Base-by-base conservation (phyloP, 768 basidiomycete genomes). In the Xerocomellus chrysenteron region DNA sequence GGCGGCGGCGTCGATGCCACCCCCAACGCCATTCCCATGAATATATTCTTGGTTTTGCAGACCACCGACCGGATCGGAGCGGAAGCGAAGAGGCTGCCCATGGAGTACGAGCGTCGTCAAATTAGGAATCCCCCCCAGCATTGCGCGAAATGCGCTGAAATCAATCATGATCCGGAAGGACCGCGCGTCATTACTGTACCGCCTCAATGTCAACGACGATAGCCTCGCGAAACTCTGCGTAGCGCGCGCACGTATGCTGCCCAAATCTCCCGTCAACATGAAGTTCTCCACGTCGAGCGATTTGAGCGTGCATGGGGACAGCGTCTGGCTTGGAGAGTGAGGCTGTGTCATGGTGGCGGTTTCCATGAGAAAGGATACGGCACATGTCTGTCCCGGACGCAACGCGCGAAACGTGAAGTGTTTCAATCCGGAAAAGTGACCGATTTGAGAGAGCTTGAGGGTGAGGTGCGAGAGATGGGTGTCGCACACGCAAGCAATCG, bases 261-360 rank as follows among this genome's bases (percentile, higher is more conserved):
- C 32, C 3, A 59, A 39, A 36, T 68, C 68, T 11, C 66, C 68
- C 0, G 64, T 50, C 40, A 69, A 37, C 50, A 47, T 58, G 17
- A 72, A 62, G 54, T 70, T 70, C 47, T 70, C 70, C 9, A 48
- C 70, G 7, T 70, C 69, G 11, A 70, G 57, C 16, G 68, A 65
- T 59, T 61, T 66, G 32, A 72, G 65, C 40, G 52, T 45, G 45
- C 60, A 62, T 5, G 56, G 44, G 21, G 62, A 36, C 8, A 36
- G 14, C 0, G 44, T n/a, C 45, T 57, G 58, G 30, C 47, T 16
- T 1, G 37, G 5, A 28, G 47, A 13, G 13, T 46, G 54, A 8
- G 53, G 19, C n/a, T 55, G 64, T 2, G 54, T 28, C 17, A 37
- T 17, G 17, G 51, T 49, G 44, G 58, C 44, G 1, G 40, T 35